Evolutionary conservation across 352 stramenopile species (phyloP).

Genomic region (Phytophthora cryptogea): DNA sequence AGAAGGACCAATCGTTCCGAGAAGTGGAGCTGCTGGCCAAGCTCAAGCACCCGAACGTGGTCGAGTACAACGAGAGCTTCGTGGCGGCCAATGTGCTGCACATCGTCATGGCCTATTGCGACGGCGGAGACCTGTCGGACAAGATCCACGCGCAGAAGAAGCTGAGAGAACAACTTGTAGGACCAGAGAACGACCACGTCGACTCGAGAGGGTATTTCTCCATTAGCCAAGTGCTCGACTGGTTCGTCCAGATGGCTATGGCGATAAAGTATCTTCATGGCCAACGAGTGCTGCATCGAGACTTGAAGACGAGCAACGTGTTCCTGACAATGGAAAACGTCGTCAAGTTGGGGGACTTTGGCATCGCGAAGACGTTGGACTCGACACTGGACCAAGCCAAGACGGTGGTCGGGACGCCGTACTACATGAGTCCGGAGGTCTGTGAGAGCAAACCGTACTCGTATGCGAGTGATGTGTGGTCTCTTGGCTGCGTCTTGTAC

Average conservation of each 20-base stretch:
- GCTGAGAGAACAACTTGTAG: slow-evolving; percentile 32
- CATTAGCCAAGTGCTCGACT: slow-evolving; percentile 72
- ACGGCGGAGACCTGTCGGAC: slow-evolving; percentile 85
- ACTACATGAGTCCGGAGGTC: slow-evolving; percentile 95
- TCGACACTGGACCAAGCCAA: slow-evolving; percentile 86
- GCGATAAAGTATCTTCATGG: slow-evolving; percentile 94
- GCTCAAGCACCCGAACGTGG: slow-evolving; percentile 94
- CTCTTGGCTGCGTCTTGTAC: slow-evolving; percentile 91
- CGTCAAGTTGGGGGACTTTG: slow-evolving; percentile 94
- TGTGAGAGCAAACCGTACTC: slow-evolving; percentile 93
- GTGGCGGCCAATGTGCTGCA: slow-evolving; percentile 81
- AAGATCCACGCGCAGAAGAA: slow-evolving; percentile 62
- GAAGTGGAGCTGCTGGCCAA: slow-evolving; percentile 92
- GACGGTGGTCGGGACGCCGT: slow-evolving; percentile 92
- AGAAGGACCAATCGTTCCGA: slow-evolving; percentile 77
- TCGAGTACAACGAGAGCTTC: slow-evolving; percentile 95
- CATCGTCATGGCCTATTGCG: slow-evolving; percentile 96
- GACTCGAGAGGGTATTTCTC: slow-evolving; percentile 56
- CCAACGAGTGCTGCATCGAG: slow-evolving; percentile 91
- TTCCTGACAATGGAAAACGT: slow-evolving; percentile 86
- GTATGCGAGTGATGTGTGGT: slow-evolving; percentile 93
- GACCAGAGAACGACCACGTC: slow-evolving; percentile 10
- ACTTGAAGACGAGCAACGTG: slow-evolving; percentile 96
- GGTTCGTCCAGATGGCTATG: slow-evolving; percentile 95
- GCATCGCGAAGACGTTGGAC: slow-evolving; percentile 89